Evolutionary conservation across 2,329 filamentous ascomycete genomes (phyloP), one percentile per base, ranked within the genome.

Genomic region (Penicillium thymicola): DNA sequence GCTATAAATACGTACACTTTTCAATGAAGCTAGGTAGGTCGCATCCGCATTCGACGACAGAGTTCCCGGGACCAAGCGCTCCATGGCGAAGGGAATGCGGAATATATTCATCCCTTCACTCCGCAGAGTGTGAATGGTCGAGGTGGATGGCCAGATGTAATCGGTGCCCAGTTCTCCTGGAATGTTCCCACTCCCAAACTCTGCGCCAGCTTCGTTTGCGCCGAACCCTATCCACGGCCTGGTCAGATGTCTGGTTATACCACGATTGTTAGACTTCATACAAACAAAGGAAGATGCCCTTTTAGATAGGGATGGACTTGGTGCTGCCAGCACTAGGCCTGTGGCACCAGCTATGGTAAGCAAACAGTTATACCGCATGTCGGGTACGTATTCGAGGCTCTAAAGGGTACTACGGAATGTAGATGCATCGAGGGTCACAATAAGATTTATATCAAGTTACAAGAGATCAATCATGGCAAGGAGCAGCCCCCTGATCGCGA

Each of bases 71-170:
- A 61, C 53, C 30, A 67, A 45, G 27, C 65, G 62, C 53, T 67
- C 65, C 64, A 67, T 67, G 41, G 65, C 37, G 52, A 67, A 67
- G 16, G 62, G 55, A 46, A 67, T 51, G 45, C 65, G 65, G 57
- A 67, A 67, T 44, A 66, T 58, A 27, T 67, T 67, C 64, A 66
- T 66, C 51, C 62, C 64, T 27, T 42, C 54, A 41, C 55, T 45
- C 16, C 57, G 57, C 36, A 67, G 51, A 7, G 60, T 57, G 41
- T 66, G 56, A 27, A 67, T 67, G 23, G 59, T 50, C 6, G 57
- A 56, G 13, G 62, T 62, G 8, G 55, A 55, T 2, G 65, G 65
- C 59, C 63, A 67, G 40, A 57, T 65, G 30, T 65, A 67, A 55
- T 66, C 64, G 2, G 50, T 64, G 5, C 61, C 63, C 42, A 60